These are phyloP conservation scores for Penicillium coffeae DNA, from an alignment of 495 filamentous ascomycete species.

Conservation along the genomic window DNA sequence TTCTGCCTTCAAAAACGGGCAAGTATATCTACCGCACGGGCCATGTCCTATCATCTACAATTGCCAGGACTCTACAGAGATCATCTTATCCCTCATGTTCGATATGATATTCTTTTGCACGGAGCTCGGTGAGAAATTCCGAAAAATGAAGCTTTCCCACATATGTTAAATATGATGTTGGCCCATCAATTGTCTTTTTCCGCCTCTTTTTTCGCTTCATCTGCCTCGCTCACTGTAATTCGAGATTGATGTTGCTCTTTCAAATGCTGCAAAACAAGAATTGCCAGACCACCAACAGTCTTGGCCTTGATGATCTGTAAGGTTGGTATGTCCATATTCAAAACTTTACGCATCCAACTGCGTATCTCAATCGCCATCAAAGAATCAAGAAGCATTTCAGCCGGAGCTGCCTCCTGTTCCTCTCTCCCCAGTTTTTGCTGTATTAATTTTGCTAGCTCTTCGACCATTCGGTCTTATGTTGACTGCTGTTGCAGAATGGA, in stretches of 20 bases:
- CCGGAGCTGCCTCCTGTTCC: conserved; percentile 32
- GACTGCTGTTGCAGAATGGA: background rate
- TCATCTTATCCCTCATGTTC: no score
- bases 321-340: conserved; percentile 24
- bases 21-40: background rate
- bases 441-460: conserved; percentile 26
- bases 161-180: no score
- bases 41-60: background rate
- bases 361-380: conserved; percentile 38
- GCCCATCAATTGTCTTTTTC: no score
- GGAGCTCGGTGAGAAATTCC: no score
- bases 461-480: background rate
- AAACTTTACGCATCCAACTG: conserved; percentile 25
- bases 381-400: conserved; percentile 34
- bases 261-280: conserved; percentile 2
- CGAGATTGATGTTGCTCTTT: background rate
- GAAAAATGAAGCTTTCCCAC: no score
- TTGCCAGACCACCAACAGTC: conserved; percentile 4
- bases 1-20: conserved; percentile 11
- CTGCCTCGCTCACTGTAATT: no score
- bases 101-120: no score
- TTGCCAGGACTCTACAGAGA: no score
- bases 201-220: no score
- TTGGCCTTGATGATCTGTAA: conserved; percentile 20
- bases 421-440: conserved; percentile 15